phyloP scores from a whole-genome alignment of 2,329 filamentous ascomycete genomes.

The Xylaria sp. region DNA sequence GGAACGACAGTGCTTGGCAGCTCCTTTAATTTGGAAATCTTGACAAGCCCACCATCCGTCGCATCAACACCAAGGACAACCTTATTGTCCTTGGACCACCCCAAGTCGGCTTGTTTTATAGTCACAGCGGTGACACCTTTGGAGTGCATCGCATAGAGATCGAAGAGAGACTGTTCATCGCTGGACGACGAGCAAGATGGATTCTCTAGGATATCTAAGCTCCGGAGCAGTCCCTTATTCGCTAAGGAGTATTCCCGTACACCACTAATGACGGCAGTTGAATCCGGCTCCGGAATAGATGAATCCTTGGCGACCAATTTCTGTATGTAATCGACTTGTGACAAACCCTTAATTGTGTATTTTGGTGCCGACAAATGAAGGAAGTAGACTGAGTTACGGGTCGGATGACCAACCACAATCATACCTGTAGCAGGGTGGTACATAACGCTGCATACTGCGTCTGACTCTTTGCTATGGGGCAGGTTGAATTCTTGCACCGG shows the following conservation, averaged over 20 bases:
- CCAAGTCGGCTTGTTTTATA: conserved; percentile 88
- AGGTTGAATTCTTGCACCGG: conserved; percentile 97
- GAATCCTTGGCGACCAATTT: conserved; percentile 78
- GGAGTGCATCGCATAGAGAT: conserved; percentile 97
- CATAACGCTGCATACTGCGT: conserved; percentile 96
- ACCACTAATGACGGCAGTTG: conserved; percentile 96
- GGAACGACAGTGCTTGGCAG: conserved; percentile 58
- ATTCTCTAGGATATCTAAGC: conserved; percentile 84
- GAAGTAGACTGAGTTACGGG: conserved; percentile 97
- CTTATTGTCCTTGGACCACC: conserved; percentile 92
- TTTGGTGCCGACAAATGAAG: conserved; percentile 93
- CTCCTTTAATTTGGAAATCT: conserved; percentile 74
- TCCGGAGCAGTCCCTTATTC: conserved; percentile 86
- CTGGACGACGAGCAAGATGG: conserved; percentile 70
- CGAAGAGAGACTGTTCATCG: conserved; percentile 82
- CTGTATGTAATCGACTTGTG: conserved; percentile 88
- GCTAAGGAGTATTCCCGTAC: conserved; percentile 94
- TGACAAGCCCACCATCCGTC: conserved; percentile 76
- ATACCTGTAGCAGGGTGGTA: conserved; percentile 94
- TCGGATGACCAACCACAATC: conserved; percentile 94
- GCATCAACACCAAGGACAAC: conserved; percentile 83
- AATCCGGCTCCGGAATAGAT: conserved; percentile 83
- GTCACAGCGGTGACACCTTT: conserved; percentile 92
- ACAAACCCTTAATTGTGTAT: conserved; percentile 84
- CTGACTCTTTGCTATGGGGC: conserved; percentile 93